Conservation (phyloP, 371 early-diverging fungal species). For the Blakeslea trispora region DNA sequence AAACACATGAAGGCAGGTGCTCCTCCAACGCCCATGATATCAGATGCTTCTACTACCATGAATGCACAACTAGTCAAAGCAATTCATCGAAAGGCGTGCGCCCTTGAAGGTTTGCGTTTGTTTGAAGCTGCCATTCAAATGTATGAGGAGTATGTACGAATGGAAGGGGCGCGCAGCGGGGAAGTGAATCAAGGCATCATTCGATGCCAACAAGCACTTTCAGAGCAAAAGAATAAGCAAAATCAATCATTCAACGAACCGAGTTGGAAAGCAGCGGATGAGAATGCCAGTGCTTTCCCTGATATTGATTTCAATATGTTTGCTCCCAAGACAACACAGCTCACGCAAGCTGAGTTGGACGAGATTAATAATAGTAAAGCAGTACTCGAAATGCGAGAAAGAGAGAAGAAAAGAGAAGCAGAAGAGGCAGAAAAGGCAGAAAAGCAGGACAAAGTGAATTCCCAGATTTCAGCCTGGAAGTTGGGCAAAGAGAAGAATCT, state of each 20-base stretch:
- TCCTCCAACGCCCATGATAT: slow-evolving; percentile 43
- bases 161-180: slow-evolving; percentile 45
- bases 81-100: slow-evolving; percentile 68
- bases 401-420: slow-evolving; percentile 66
- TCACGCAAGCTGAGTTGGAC: slow-evolving; percentile 15
- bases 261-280: slow-evolving; percentile 14
- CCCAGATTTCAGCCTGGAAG: slow-evolving; percentile 70
- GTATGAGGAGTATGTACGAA: slow-evolving; percentile 63
- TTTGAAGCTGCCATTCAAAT: slow-evolving; percentile 74
- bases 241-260: not conserved
- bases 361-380: slow-evolving; percentile 52
- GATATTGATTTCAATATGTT: slow-evolving; percentile 28
- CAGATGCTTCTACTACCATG: slow-evolving; percentile 9
- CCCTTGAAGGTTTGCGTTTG: slow-evolving; percentile 79
- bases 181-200: slow-evolving; percentile 49
- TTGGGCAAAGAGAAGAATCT: slow-evolving; percentile 88
- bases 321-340: slow-evolving; percentile 4
- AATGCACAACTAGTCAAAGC: slow-evolving; percentile 19
- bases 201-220: slow-evolving; percentile 38
- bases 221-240: slow-evolving; percentile 6
- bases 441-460: slow-evolving; percentile 81
- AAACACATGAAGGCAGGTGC: slow-evolving; percentile 9
- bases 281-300: slow-evolving; percentile 15
- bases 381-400: slow-evolving; percentile 72
- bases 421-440: slow-evolving; percentile 80